These are phyloP conservation scores for Leptodontidium sp. DNA, from an alignment of 2,329 filamentous ascomycete species.

Conservation along the genomic window DNA sequence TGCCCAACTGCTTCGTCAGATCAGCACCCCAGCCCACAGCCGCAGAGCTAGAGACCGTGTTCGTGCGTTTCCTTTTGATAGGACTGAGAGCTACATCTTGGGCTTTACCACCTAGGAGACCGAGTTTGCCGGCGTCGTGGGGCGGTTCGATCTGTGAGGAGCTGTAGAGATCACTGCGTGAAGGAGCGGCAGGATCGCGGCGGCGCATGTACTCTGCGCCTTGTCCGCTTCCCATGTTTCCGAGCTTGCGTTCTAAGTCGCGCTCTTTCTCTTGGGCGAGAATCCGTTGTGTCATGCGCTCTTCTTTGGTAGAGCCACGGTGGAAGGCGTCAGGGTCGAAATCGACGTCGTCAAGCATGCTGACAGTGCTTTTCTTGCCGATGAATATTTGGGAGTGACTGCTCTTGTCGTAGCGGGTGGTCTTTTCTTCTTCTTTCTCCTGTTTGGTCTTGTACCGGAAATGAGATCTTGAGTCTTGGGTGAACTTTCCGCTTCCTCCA, in stretches of 20 bases:
- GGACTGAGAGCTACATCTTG: conserved; percentile 63
- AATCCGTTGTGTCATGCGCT: conserved; percentile 70
- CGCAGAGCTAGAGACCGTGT: conserved; percentile 40
- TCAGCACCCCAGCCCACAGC: conserved; percentile 64
- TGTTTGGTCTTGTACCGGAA: conserved; percentile 38
- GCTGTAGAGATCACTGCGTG: conserved; percentile 19
- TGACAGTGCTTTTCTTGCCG: conserved; percentile 61
- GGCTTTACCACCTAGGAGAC: conserved; percentile 51
- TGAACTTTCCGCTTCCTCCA: conserved; percentile 39
- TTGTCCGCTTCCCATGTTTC: conserved; percentile 68
- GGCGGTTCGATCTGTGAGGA: conserved; percentile 40
- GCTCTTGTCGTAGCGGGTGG: conserved; percentile 62
- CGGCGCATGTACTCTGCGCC: conserved; percentile 74
- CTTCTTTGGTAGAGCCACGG: conserved; percentile 66
- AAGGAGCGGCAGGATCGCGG: conserved; percentile 30
- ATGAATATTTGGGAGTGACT: conserved; percentile 66
- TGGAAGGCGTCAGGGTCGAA: conserved; percentile 60
- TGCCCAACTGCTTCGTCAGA: conserved; percentile 62
- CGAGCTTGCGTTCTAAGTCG: conserved; percentile 74
- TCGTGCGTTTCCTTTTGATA: conserved; percentile 66
- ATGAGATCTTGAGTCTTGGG: conserved; percentile 36
- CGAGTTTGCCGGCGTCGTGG: conserved; percentile 56
- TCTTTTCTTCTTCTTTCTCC: conserved; percentile 43
- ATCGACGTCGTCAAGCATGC: conserved; percentile 71
- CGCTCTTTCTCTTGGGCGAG: conserved; percentile 75